phyloP scores from a whole-genome alignment of 371 early-diverging fungal genomes.

The Actinomortierella ambigua region DNA sequence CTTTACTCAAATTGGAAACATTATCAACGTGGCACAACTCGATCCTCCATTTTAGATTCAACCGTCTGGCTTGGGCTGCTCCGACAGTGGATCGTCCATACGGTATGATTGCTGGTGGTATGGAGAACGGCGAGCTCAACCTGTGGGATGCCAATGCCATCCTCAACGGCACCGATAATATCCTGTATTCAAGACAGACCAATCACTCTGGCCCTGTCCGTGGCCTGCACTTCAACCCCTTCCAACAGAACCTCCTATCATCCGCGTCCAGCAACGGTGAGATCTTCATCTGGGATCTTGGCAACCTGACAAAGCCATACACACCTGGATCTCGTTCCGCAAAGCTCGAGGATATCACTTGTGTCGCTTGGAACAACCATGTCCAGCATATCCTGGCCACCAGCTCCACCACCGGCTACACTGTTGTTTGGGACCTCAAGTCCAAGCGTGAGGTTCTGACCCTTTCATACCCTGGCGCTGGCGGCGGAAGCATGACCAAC shows the following conservation, averaged over 20 bases:
- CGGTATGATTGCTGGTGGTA: constrained; percentile 93
- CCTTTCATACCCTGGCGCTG: constrained; percentile 67
- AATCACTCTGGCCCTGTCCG: constrained; percentile 89
- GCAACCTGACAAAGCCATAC: constrained; percentile 83
- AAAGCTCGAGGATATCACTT: constrained; percentile 87
- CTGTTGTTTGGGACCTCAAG: constrained; percentile 95
- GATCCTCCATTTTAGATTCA: constrained; percentile 61
- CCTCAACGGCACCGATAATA: constrained; percentile 57
- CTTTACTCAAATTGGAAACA: too few relatives aligned
- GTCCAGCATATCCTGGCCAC: constrained; percentile 94
- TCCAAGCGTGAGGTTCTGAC: constrained; percentile 86
- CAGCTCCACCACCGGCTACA: constrained; percentile 88
- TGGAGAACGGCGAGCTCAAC: constrained; percentile 92
- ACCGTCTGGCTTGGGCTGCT: constrained; percentile 88
- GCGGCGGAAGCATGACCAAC: constrained; percentile 54
- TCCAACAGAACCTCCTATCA: constrained; percentile 86
- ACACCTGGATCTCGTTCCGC: constrained; percentile 85
- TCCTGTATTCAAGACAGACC: constrained; percentile 69
- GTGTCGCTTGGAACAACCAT: constrained; percentile 92
- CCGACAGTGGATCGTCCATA: constrained; percentile 59
- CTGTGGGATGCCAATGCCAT: constrained; percentile 89
- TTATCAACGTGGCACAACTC: background rate
- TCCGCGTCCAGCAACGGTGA: constrained; percentile 93
- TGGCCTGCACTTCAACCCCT: constrained; percentile 92
- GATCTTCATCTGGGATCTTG: constrained; percentile 95